A percentile compares a stretch with the other conserved stretches of the same genome.
These are phyloP conservation scores for Beta macrorhiza DNA, from an alignment of 179 eudicot genomes.

Conservation along the genomic window DNA sequence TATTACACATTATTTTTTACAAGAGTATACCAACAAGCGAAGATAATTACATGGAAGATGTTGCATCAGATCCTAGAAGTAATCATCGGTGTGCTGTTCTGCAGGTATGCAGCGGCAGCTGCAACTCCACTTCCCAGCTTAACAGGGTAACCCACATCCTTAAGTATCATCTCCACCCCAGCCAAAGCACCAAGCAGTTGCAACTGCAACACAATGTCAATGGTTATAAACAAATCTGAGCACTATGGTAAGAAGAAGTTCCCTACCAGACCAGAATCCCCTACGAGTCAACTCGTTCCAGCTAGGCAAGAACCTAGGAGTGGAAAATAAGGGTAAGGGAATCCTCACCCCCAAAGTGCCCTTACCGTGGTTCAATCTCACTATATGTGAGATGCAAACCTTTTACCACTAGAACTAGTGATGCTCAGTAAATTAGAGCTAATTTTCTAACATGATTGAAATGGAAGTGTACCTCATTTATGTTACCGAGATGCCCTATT, in stretches of 20 bases:
- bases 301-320: too few relatives aligned
- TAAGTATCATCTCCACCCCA: constrained; percentile 97
- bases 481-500: constrained; percentile 95
- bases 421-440: neutral
- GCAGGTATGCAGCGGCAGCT: constrained; percentile 82
- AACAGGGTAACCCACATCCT: constrained; percentile 96
- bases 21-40: constrained; percentile 17
- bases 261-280: neutral
- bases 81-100: constrained; percentile 79
- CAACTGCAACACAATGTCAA: constrained; percentile 45
- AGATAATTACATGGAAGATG: constrained; percentile 33
- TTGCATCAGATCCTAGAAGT: constrained; percentile 79
- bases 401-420: too few relatives aligned
- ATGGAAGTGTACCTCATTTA: constrained; percentile 52
- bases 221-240: neutral
- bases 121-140: constrained; percentile 95
- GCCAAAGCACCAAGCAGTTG: constrained; percentile 96
- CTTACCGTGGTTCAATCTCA: too few relatives aligned
- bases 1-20: constrained; percentile 31
- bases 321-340: too few relatives aligned
- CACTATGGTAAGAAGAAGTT: too few relatives aligned
- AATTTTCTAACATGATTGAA: neutral
- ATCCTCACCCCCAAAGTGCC: too few relatives aligned
- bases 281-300: neutral
- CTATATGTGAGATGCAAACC: too few relatives aligned